Conservation (phyloP, 805 yeast species). For the Wickerhamomyces sydowiorum region DNA sequence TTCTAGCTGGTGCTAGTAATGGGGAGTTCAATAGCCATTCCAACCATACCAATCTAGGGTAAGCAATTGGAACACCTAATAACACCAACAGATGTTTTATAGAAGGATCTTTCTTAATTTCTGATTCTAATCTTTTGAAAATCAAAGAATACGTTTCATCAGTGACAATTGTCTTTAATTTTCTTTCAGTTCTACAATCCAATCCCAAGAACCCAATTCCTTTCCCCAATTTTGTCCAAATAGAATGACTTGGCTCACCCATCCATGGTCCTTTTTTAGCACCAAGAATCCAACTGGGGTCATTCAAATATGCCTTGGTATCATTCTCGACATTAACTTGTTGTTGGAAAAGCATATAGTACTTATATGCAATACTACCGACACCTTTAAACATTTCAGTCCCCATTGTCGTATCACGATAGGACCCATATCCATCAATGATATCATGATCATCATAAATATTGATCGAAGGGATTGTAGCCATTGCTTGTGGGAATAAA, state of each 20-base stretch:
- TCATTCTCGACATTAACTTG: constrained; percentile 49
- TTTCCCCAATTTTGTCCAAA: constrained; percentile 69
- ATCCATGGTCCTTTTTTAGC: constrained; percentile 61
- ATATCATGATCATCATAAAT: constrained; percentile 94
- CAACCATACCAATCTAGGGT: constrained; percentile 90
- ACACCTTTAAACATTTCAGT: constrained; percentile 62
- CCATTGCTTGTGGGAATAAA: constrained; percentile 67
- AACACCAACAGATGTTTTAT: constrained; percentile 74
- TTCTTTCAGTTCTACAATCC: constrained; percentile 92
- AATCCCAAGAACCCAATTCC: constrained; percentile 69
- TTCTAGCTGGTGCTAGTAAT: constrained; percentile 58
- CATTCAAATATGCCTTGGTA: constrained; percentile 32
- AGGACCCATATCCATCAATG: constrained; percentile 94
- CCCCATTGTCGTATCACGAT: constrained; percentile 67
- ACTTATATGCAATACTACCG: constrained; percentile 77
- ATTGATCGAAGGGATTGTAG: constrained; percentile 81
- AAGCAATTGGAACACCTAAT: constrained; percentile 93
- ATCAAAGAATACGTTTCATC: constrained; percentile 50
- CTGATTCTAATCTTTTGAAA: constrained; percentile 55
- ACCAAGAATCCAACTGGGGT: constrained; percentile 62
- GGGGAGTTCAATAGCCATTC: constrained; percentile 67
- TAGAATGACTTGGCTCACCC: constrained; percentile 57
- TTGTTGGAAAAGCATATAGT: constrained; percentile 90
- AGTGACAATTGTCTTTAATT: constrained; percentile 48
- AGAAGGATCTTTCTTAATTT: constrained; percentile 42